Evolutionary conservation across 2,329 filamentous ascomycete species (phyloP).

Genomic region (Botrytis porri): DNA sequence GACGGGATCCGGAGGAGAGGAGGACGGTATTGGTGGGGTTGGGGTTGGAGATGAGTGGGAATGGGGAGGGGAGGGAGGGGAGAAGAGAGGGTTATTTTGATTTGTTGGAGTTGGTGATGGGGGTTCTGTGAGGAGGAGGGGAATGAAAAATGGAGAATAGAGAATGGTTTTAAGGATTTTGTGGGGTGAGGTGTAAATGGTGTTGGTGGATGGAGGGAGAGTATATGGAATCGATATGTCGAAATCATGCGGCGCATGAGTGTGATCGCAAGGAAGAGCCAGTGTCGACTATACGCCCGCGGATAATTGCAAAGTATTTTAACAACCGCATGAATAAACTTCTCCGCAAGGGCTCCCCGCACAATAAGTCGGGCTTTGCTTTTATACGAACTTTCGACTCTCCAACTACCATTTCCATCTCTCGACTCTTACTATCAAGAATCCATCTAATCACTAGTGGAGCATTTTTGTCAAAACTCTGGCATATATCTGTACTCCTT

Average conservation of each 20-base stretch:
- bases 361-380: neutral
- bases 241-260: neutral
- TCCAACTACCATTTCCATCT: too few species aligned
- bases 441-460: neutral
- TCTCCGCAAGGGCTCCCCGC: neutral
- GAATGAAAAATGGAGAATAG: neutral
- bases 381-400: neutral
- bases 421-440: neutral
- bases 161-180: neutral
- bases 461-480: neutral
- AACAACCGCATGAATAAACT: neutral
- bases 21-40: constrained; percentile 61
- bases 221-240: too few species aligned
- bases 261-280: neutral
- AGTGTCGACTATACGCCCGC: neutral
- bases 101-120: constrained; percentile 59
- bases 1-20: constrained; percentile 63
- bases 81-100: constrained; percentile 60
- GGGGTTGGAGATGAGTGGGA: constrained; percentile 58
- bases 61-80: constrained; percentile 42
- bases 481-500: too few species aligned
- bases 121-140: constrained; percentile 42
- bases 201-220: fast-evolving
- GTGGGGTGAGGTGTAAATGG: fast-evolving
- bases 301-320: neutral